Percentiles rank a stretch among this genome's conserved stretches.
phyloP scores from a whole-genome alignment of 192 early-diverging fungal genomes.

The Coemansia brasiliensis region DNA sequence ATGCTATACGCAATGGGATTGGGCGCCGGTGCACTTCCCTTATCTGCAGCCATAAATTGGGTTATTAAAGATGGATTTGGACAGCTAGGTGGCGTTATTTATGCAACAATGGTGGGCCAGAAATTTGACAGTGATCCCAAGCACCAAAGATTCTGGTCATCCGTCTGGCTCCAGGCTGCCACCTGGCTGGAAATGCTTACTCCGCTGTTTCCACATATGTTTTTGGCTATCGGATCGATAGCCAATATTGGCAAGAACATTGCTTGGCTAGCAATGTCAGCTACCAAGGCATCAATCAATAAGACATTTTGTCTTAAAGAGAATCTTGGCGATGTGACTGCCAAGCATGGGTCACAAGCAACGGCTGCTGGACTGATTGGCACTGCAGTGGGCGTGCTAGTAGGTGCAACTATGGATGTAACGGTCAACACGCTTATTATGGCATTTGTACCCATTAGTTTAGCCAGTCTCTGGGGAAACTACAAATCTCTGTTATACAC shows the following conservation, averaged over 20 bases:
- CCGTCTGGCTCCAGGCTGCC: conserved; percentile 69
- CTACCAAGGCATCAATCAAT: conserved; percentile 81
- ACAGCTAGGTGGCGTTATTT: conserved; percentile 80
- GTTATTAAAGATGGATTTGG: conserved; percentile 90
- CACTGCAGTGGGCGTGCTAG: conserved; percentile 57
- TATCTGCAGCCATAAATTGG: conserved; percentile 87
- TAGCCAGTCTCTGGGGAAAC: conserved; percentile 69
- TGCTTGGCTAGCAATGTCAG: conserved; percentile 79
- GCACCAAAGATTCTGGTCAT: conserved; percentile 76
- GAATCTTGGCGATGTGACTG: conserved; percentile 85
- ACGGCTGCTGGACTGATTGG: conserved; percentile 83
- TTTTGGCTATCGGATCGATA: conserved; percentile 69
- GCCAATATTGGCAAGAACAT: conserved; percentile 89
- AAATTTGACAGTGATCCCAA: conserved; percentile 84
- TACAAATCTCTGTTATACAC: conserved; percentile 60
- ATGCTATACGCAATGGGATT: conserved; percentile 82
- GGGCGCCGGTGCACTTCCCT: conserved; percentile 68
- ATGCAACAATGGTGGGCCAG: conserved; percentile 71
- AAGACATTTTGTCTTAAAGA: conserved; percentile 69
- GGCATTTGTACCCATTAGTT: conserved; percentile 69
- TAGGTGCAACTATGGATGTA: conserved; percentile 38
- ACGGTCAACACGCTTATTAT: conserved; percentile 48
- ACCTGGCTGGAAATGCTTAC: conserved; percentile 77
- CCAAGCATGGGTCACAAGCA: conserved; percentile 77
- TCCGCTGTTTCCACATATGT: conserved; percentile 74